phyloP scores from a whole-genome alignment of 2,329 filamentous ascomycete genomes.

The Alternaria sp. region DNA sequence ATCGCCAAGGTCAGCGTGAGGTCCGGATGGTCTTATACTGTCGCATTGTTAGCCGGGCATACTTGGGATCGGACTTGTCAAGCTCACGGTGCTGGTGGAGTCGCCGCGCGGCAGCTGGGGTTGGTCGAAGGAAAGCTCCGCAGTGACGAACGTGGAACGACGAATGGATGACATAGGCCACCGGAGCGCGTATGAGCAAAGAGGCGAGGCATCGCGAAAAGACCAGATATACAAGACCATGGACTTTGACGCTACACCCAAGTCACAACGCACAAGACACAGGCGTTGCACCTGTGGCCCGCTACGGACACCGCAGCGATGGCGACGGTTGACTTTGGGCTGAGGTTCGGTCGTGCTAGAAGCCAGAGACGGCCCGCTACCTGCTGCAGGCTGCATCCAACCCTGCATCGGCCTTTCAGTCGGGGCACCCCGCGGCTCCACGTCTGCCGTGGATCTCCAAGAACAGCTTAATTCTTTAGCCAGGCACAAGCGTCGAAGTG shows the following conservation, averaged over 20 bases:
- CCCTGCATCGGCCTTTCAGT: conserved; percentile 1
- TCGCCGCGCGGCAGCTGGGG: conserved; percentile 19
- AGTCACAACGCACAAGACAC: conserved; percentile 3
- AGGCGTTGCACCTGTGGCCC: conserved; percentile 5
- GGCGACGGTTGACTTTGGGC: conserved; percentile 5
- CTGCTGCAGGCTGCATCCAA: background rate
- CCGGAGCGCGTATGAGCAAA: background rate
- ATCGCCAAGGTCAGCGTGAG: background rate
- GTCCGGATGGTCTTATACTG: background rate
- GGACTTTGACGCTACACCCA: background rate
- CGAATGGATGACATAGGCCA: background rate
- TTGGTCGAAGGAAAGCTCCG: conserved; percentile 1
- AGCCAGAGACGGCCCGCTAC: conserved; percentile 3
- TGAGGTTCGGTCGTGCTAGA: conserved; percentile 1
- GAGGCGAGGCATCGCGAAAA: background rate
- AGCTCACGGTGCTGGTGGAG: conserved; percentile 15
- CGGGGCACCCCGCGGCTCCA: conserved; percentile 1
- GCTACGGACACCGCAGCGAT: conserved; percentile 5
- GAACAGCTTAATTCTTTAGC: conserved; percentile 4
- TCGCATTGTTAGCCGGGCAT: conserved; percentile 5
- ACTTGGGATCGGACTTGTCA: conserved; percentile 2
- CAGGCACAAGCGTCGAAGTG: conserved; percentile 7
- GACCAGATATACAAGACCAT: background rate
- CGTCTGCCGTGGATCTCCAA: conserved; percentile 4
- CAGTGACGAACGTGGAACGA: background rate